phyloP scores from a whole-genome alignment of 2,329 filamentous ascomycete species.

The Hypoxylon sp. region DNA sequence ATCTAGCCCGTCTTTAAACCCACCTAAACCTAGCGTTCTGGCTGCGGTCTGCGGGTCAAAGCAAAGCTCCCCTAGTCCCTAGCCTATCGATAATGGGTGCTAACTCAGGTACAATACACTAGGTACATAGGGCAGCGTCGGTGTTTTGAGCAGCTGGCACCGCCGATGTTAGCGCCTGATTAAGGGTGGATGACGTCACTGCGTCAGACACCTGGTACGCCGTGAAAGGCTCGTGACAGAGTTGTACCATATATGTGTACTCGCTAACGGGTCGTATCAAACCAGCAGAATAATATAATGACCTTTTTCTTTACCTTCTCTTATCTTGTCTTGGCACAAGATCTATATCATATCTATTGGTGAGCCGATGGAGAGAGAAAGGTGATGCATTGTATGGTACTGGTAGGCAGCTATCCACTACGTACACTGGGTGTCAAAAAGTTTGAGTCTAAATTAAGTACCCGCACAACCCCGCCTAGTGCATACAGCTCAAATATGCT shows the following conservation, averaged over 20 bases:
- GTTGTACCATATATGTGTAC: slow-evolving; percentile 12
- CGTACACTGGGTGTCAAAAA: too few relatives aligned
- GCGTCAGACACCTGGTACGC: slow-evolving; percentile 37
- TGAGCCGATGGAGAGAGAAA: slow-evolving; percentile 11
- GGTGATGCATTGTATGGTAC: not conserved
- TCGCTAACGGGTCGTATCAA: slow-evolving; percentile 24
- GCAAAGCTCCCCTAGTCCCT: slow-evolving; percentile 16
- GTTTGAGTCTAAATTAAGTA: too few relatives aligned
- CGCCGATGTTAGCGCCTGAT: slow-evolving; percentile 42
- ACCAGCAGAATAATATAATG: slow-evolving; percentile 12
- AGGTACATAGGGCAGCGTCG: slow-evolving; percentile 21
- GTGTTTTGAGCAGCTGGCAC: slow-evolving; percentile 35
- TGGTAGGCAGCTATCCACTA: slow-evolving; percentile 19
- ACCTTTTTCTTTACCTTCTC: slow-evolving; percentile 11
- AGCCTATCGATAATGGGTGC: slow-evolving; percentile 36
- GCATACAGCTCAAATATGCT: too few relatives aligned
- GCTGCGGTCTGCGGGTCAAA: slow-evolving; percentile 19
- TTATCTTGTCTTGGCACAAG: slow-evolving; percentile 22
- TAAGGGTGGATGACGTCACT: slow-evolving; percentile 43
- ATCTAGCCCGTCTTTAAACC: slow-evolving; percentile 28
- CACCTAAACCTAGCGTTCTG: slow-evolving; percentile 10
- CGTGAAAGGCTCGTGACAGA: slow-evolving; percentile 39
- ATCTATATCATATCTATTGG: slow-evolving; percentile 13
- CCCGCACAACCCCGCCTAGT: too few relatives aligned
- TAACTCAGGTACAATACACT: slow-evolving; percentile 35